These are phyloP conservation scores for Mortierella claussenii DNA, from an alignment of 192 early-diverging fungal species.

Conservation along the genomic window DNA sequence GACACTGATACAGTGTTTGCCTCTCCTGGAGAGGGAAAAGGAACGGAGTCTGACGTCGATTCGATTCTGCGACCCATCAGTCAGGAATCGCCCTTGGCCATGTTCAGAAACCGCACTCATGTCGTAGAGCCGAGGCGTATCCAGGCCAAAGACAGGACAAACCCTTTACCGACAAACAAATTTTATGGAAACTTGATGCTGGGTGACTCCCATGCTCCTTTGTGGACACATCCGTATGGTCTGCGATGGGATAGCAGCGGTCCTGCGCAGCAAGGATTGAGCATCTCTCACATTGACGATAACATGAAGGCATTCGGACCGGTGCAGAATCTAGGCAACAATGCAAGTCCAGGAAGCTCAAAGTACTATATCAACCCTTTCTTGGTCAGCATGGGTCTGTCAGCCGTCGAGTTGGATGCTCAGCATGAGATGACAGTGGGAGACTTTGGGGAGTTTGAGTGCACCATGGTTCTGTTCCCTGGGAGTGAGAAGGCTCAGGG, in stretches of 20 bases:
- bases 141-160: constrained; percentile 4
- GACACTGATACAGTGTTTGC: constrained; percentile 5
- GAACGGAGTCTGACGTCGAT: not conserved
- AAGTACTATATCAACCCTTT: constrained; percentile 46
- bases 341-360: not conserved
- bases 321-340: not conserved
- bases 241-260: constrained; percentile 45
- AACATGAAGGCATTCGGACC: constrained; percentile 26
- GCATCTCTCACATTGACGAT: constrained; percentile 47
- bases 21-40: not conserved
- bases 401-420: constrained; percentile 31
- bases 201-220: constrained; percentile 30
- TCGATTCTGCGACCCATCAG: constrained; percentile 29
- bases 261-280: constrained; percentile 18
- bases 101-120: constrained; percentile 7
- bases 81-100: constrained; percentile 1
- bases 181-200: constrained; percentile 46
- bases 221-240: constrained; percentile 52
- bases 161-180: constrained; percentile 43
- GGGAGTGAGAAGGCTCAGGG: not conserved
- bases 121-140: constrained; percentile 15
- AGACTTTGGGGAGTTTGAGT: constrained; percentile 44
- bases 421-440: constrained; percentile 36
- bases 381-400: constrained; percentile 37
- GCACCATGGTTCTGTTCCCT: constrained; percentile 20